Conservation (phyloP, 805 yeast species). For the Candida sithepensis region DNA sequence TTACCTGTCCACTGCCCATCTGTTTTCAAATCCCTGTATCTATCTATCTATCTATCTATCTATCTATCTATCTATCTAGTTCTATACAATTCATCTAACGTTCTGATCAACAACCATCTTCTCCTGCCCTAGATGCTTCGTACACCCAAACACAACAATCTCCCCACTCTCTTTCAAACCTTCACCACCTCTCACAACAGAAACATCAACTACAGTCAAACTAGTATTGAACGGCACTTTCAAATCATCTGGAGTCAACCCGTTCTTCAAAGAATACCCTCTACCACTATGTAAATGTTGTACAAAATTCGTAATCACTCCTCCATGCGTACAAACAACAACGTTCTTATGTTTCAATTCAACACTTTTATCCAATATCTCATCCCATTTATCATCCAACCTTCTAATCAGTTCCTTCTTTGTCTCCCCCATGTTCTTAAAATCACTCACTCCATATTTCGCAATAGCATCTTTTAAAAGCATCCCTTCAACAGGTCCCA, state of each 20-base stretch:
- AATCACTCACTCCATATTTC: slow-evolving; percentile 48
- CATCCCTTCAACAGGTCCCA: slow-evolving; percentile 84
- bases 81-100: background rate
- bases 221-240: slow-evolving; percentile 74
- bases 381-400: slow-evolving; percentile 43
- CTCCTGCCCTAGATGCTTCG: slow-evolving; percentile 51
- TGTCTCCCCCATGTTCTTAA: slow-evolving; percentile 65
- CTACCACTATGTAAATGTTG: slow-evolving; percentile 44
- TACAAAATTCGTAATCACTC: slow-evolving; percentile 62
- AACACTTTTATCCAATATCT: slow-evolving; percentile 36
- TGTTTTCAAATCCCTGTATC: too few relatives aligned
- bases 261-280: slow-evolving; percentile 36
- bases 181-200: slow-evolving; percentile 26
- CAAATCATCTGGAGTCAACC: slow-evolving; percentile 38
- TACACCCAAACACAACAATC: slow-evolving; percentile 50
- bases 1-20: too few relatives aligned
- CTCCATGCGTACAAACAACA: slow-evolving; percentile 74
- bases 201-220: slow-evolving; percentile 63
- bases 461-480: slow-evolving; percentile 58
- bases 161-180: slow-evolving; percentile 35
- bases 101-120: background rate
- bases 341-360: slow-evolving; percentile 42
- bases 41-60: background rate
- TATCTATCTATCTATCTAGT: background rate
- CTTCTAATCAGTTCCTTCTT: slow-evolving; percentile 44